Percentiles rank a stretch among this genome's conserved stretches.
Evolutionary conservation across 2,329 filamentous ascomycete genomes (phyloP).

Genomic region (Ustulina deusta): DNA sequence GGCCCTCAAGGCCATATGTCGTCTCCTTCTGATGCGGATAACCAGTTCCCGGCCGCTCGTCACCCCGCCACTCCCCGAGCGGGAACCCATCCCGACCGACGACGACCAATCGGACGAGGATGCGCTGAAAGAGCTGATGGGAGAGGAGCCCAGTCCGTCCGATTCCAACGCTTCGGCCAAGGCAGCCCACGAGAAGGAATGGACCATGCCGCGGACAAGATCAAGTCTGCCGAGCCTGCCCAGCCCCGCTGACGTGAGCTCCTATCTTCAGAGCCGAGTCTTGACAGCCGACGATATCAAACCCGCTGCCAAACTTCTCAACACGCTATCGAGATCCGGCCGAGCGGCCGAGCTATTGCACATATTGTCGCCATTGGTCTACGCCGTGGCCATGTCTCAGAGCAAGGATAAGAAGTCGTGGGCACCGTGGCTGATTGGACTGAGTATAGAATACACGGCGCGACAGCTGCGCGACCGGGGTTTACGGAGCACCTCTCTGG

Average conservation of each 20-base stretch:
- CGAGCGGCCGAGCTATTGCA: slow-evolving; percentile 91
- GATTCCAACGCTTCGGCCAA: slow-evolving; percentile 59
- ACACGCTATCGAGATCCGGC: slow-evolving; percentile 77
- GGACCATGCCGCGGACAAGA: slow-evolving; percentile 95
- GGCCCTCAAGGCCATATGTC: slow-evolving; percentile 85
- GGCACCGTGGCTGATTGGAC: slow-evolving; percentile 90
- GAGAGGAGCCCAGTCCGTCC: slow-evolving; percentile 53
- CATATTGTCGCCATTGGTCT: slow-evolving; percentile 88
- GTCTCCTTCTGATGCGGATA: slow-evolving; percentile 81
- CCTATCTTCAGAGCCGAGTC: slow-evolving; percentile 89
- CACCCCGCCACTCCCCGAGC: slow-evolving; percentile 85
- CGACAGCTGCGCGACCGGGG: slow-evolving; percentile 83
- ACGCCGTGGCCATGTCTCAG: slow-evolving; percentile 83
- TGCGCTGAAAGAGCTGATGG: slow-evolving; percentile 50
- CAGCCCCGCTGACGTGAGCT: slow-evolving; percentile 82
- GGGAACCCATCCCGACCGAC: slow-evolving; percentile 77
- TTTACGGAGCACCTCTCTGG: slow-evolving; percentile 84
- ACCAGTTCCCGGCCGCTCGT: slow-evolving; percentile 87
- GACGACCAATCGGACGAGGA: slow-evolving; percentile 65
- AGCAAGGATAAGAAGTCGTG: slow-evolving; percentile 81
- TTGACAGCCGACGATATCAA: slow-evolving; percentile 97
- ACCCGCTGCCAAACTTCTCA: slow-evolving; percentile 86
- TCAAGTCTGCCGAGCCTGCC: slow-evolving; percentile 87
- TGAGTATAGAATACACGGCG: slow-evolving; percentile 87
- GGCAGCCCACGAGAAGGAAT: slow-evolving; percentile 71